Base-by-base conservation (phyloP, 2,329 filamentous ascomycete genomes). In the Exserohilum turcica region DNA sequence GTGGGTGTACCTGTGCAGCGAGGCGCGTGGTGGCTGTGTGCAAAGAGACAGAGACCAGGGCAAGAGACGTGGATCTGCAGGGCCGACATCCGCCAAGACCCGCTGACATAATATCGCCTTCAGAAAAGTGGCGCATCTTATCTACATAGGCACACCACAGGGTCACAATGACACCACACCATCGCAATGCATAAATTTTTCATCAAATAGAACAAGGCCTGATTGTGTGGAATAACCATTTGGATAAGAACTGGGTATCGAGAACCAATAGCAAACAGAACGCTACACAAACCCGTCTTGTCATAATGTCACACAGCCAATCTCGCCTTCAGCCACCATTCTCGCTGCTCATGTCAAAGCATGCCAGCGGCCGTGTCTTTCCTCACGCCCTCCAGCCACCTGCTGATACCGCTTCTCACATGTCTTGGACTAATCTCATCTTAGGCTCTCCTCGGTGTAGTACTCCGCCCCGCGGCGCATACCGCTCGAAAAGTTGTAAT, bases 401-500 rank as follows among this genome's bases (percentile, higher is more conserved):
- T 39, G 5, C 8, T 18, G 29, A 21, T 9, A 16, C 15, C 21
- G 24, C 33, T 36, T 28, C 18, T 18, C 7, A 31, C 13, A 13
- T 27, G 32, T 4, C 36, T 18, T 10, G 3, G 21, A 37, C 1
- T 15, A 5, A 15, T 3, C 8, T 7, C 8, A 13, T 29, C 19
- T 43, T 3, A 54, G 29, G 46, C 39, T 24, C n/a, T 48, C 33
- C 6, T 52, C 35, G 29, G 44, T 52, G 31, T 57, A 54, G 10
- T 54, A 36, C 16, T 54, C 31, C 24, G 62, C 51, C 24, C 62
- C 64, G 12, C 64, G 62, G 15, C 57, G 56, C 47, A 56, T 56
- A 24, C 64, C 63, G 16, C 61, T 64, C 10, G 66, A 50, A 36
- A 74, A 74, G 50, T 74, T 74, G 57, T 74, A 74, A 37, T 73